Evolutionary conservation across 331 rosid genomes (phyloP).

Genomic region (Arachis monticola): DNA sequence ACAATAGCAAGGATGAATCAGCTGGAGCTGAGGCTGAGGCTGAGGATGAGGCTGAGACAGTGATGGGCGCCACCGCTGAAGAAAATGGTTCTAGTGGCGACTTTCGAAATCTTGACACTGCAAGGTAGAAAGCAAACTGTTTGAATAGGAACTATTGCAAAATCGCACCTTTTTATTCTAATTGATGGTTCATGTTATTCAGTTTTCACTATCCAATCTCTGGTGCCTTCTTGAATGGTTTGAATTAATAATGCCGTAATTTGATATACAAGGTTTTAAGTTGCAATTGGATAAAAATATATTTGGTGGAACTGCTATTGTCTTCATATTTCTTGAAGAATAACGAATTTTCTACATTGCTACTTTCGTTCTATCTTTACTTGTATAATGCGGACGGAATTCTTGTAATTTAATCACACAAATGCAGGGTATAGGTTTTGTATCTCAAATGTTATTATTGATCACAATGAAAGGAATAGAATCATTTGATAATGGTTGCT

Average conservation of each 20-base stretch:
- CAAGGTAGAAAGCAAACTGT: slow-evolving; percentile 48
- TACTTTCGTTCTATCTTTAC: too few species aligned
- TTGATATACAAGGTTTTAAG: background rate
- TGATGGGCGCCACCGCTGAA: slow-evolving; percentile 28
- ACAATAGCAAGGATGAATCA: slow-evolving; percentile 22
- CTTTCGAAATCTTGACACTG: slow-evolving; percentile 30
- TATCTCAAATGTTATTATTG: background rate
- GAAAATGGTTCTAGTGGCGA: slow-evolving; percentile 38
- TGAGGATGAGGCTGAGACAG: slow-evolving; percentile 32
- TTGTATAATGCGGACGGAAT: too few species aligned
- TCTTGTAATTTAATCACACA: too few species aligned
- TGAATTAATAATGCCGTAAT: background rate
- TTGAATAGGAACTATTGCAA: background rate
- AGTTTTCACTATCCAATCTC: background rate
- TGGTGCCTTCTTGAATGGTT: background rate
- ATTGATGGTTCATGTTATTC: background rate
- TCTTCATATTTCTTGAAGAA: background rate
- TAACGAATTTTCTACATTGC: background rate
- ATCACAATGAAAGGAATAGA: background rate
- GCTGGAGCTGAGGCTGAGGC: slow-evolving; percentile 38
- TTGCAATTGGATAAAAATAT: background rate
- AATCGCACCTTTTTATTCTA: background rate
- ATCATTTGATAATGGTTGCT: background rate
- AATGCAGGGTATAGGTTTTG: background rate
- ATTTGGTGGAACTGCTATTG: background rate